A percentile compares a stretch with the other conserved stretches of the same genome.
Conservation (phyloP, 140 eudicot species). For the Flaveria floridana region DNA sequence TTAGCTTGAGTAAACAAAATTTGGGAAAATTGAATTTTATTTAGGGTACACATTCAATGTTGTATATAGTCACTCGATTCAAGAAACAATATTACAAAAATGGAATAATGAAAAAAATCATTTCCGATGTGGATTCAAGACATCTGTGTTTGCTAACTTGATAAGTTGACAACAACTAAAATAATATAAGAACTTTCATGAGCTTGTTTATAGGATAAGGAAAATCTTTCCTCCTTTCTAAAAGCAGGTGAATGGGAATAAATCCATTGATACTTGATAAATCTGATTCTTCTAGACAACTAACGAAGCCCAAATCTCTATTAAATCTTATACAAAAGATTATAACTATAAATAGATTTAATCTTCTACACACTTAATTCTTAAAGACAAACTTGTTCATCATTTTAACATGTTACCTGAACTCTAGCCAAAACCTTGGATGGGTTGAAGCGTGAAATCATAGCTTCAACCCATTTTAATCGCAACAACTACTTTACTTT, state of each 20-base stretch:
- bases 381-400: not conserved
- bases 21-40: not conserved
- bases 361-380: not conserved
- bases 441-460: not conserved
- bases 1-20: not conserved
- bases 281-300: conserved; percentile 10
- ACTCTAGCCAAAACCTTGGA: not conserved
- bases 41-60: not conserved
- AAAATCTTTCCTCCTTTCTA: not conserved
- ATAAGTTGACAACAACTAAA: not conserved
- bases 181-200: not conserved
- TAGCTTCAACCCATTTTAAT: not conserved
- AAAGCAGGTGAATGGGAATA: not conserved
- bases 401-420: not conserved
- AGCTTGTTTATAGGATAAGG: not conserved
- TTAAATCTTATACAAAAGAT: not conserved
- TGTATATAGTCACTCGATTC: not conserved
- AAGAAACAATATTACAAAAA: not conserved
- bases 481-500: not conserved
- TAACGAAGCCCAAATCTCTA: conserved; percentile 6
- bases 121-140: not conserved
- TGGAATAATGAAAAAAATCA: not conserved
- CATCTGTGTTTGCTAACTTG: not conserved
- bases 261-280: not conserved
- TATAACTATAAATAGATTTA: not conserved